A percentile compares a stretch with the other conserved stretches of the same genome.
Evolutionary conservation across 495 filamentous ascomycete species (phyloP).

Genomic region (Annulohypoxylon bovei): DNA sequence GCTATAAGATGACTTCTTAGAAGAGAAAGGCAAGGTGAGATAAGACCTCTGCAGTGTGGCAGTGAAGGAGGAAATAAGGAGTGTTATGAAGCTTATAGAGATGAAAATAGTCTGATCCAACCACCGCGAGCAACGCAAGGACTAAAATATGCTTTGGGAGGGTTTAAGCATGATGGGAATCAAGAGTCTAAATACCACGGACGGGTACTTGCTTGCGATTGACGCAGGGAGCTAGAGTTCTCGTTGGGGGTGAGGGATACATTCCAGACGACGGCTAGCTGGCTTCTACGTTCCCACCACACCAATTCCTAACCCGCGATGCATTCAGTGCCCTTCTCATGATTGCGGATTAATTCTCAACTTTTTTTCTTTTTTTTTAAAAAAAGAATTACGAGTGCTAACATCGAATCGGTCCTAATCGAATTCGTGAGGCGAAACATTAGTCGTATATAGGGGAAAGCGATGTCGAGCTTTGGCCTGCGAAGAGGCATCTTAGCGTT

Average conservation of each 20-base stretch:
- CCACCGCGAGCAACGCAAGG: not conserved
- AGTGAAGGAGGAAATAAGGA: slow-evolving; percentile 8
- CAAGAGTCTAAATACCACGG: slow-evolving; percentile 4
- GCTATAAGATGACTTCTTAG: not conserved
- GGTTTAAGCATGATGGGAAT: not conserved
- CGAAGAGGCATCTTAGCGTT: not conserved
- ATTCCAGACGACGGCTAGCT: slow-evolving; percentile 31
- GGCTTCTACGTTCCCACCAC: not conserved
- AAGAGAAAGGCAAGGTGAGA: not conserved
- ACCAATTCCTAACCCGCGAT: not conserved
- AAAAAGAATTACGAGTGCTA: not conserved
- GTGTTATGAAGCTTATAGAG: not conserved
- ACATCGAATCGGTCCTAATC: slow-evolving; percentile 12
- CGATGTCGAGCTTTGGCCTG: not conserved
- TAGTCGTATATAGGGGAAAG: slow-evolving; percentile 9
- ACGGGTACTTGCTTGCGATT: not conserved
- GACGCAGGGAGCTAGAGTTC: slow-evolving; percentile 1
- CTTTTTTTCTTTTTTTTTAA: not conserved
- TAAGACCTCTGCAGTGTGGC: not conserved
- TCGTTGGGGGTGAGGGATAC: slow-evolving; percentile 3
- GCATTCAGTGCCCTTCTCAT: not conserved
- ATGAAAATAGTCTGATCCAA: not conserved
- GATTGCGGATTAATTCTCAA: not conserved
- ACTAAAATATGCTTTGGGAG: slow-evolving; percentile 24
- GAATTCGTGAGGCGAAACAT: not conserved